Percentiles rank a stretch among this genome's conserved stretches.
Evolutionary conservation across 2,329 filamentous ascomycete species (phyloP).

Genomic region (Penicillium nordicum): DNA sequence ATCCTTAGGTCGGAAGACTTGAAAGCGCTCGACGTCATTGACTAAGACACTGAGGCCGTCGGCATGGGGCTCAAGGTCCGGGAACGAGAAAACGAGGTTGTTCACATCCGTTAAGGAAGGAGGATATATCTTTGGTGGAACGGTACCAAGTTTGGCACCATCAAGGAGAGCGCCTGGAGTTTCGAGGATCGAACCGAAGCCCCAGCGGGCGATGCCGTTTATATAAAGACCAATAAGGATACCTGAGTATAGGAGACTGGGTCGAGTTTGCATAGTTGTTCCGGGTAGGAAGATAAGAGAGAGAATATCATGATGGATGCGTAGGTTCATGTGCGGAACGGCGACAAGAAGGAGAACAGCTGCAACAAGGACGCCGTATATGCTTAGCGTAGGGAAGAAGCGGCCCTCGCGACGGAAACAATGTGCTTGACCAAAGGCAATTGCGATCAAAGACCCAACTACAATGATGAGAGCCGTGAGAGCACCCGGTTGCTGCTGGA

Average conservation of each 20-base stretch:
- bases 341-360: constrained; percentile 49
- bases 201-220: constrained; percentile 63
- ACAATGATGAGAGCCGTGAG: constrained; percentile 56
- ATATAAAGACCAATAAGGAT: constrained; percentile 60
- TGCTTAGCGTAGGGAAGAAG: constrained; percentile 46
- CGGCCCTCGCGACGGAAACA: constrained; percentile 56
- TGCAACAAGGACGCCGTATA: constrained; percentile 45
- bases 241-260: constrained; percentile 59
- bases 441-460: constrained; percentile 48
- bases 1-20: constrained; percentile 48
- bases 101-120: constrained; percentile 20
- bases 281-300: constrained; percentile 57
- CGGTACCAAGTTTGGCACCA: constrained; percentile 34
- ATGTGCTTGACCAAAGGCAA: constrained; percentile 56
- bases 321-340: constrained; percentile 56
- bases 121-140: constrained; percentile 30
- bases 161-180: constrained; percentile 51
- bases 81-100: constrained; percentile 38
- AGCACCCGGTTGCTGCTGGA: constrained; percentile 59
- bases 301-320: constrained; percentile 64
- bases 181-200: constrained; percentile 58
- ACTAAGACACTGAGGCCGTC: constrained; percentile 59
- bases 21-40: constrained; percentile 60
- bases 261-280: constrained; percentile 57
- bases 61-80: constrained; percentile 27